Conservation (phyloP, 78 protist species). For the Cavenderia fasciculata region DNA sequence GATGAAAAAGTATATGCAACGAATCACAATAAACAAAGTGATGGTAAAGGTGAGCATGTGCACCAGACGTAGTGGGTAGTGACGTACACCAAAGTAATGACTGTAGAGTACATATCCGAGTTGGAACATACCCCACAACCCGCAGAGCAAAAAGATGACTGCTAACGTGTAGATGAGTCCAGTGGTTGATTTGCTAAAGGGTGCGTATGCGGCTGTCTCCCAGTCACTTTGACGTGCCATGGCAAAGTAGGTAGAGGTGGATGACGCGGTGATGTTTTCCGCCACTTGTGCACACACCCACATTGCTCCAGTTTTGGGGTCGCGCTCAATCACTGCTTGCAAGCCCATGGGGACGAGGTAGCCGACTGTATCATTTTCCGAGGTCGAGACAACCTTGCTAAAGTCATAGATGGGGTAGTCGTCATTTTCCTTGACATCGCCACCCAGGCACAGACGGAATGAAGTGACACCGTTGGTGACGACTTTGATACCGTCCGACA, state of each 20-base stretch:
- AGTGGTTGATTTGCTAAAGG: slow-evolving; percentile 13
- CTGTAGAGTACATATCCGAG: neutral
- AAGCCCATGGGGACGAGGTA: neutral
- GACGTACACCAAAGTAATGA: neutral
- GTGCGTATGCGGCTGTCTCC: neutral
- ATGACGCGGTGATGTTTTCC: neutral
- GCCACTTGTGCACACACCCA: neutral
- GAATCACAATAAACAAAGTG: slow-evolving; percentile 3
- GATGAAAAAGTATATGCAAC: slow-evolving; percentile 30
- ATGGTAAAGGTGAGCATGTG: slow-evolving; percentile 12
- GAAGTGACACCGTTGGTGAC: slow-evolving; percentile 15
- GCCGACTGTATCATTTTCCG: neutral
- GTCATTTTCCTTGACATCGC: neutral
- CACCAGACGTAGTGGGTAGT: slow-evolving; percentile 17
- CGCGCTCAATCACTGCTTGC: neutral
- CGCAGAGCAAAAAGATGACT: neutral
- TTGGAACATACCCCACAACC: slow-evolving; percentile 37
- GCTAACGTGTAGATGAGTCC: slow-evolving; percentile 27
- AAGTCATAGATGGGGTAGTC: slow-evolving; percentile 18
- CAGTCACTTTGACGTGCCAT: neutral
- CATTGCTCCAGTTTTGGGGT: neutral
- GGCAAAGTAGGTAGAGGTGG: slow-evolving; percentile 13
- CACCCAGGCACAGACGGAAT: neutral
- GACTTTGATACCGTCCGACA: slow-evolving; percentile 27
- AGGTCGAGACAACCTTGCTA: neutral